Percentiles rank a stretch among this genome's conserved stretches.
Evolutionary conservation across 2,329 filamentous ascomycete species (phyloP).

Genomic region (Immersiporthe knoxdaviesiana): DNA sequence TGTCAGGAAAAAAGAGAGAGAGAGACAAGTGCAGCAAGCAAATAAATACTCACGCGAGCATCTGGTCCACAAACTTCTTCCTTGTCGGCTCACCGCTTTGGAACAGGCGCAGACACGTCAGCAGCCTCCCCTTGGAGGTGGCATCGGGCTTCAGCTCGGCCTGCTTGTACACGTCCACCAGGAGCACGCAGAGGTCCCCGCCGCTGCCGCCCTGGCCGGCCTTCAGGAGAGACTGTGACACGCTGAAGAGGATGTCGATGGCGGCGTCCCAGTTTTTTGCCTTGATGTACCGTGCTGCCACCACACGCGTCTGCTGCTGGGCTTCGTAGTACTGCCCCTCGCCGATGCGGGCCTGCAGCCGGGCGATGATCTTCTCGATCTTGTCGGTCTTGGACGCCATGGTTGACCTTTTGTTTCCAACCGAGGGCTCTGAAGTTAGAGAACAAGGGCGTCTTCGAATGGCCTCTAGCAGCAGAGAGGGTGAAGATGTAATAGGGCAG

Average conservation of each 20-base stretch:
- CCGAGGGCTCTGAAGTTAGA: background rate
- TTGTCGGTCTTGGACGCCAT: constrained; percentile 45
- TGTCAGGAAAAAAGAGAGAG: background rate
- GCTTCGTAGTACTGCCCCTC: constrained; percentile 96
- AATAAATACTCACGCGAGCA: constrained; percentile 65
- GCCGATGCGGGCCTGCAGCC: constrained; percentile 68
- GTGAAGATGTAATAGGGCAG: background rate
- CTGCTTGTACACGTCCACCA: constrained; percentile 90
- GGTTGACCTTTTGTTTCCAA: background rate
- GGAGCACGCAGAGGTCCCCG: constrained; percentile 83
- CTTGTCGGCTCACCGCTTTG: constrained; percentile 82
- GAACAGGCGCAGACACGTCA: constrained; percentile 81
- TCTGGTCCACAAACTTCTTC: constrained; percentile 89
- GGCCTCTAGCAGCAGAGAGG: background rate
- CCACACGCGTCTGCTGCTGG: constrained; percentile 95
- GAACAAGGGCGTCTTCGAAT: background rate
- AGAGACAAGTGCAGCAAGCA: background rate
- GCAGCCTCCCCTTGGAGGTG: constrained; percentile 72
- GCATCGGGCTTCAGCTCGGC: constrained; percentile 78
- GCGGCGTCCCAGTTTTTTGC: constrained; percentile 81
- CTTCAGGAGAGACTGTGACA: constrained; percentile 82
- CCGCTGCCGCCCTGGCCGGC: constrained; percentile 94
- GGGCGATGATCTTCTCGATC: constrained; percentile 61
- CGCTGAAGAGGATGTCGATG: constrained; percentile 82
- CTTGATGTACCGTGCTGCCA: constrained; percentile 93